Conservation (phyloP, 352 stramenopile species). For the Phytophthora citricola region DNA sequence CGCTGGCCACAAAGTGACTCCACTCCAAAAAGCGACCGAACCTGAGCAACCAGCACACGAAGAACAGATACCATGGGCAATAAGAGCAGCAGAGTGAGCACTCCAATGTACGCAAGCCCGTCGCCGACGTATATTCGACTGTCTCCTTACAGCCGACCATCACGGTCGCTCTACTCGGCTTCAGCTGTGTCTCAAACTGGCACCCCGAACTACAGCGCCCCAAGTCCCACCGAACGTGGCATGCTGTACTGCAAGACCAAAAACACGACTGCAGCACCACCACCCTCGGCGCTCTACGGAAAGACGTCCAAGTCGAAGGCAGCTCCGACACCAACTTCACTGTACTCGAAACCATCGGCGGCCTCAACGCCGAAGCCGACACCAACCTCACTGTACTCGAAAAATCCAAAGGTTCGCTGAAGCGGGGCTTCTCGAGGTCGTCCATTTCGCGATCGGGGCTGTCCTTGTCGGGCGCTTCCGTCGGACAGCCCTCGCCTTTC, state of each 20-base stretch:
- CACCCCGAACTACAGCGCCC: slow-evolving; percentile 24
- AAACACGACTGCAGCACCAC: slow-evolving; percentile 15
- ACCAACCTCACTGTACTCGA: slow-evolving; percentile 39
- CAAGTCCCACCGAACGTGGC: slow-evolving; percentile 30
- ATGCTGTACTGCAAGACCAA: slow-evolving; percentile 42
- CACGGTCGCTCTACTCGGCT: slow-evolving; percentile 32
- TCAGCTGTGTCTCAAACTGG: slow-evolving; percentile 17
- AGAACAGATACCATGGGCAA: slow-evolving; percentile 32
- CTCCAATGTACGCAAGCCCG: slow-evolving; percentile 23
- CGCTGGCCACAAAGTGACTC: slow-evolving; percentile 13
- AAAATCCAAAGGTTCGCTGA: slow-evolving; percentile 24
- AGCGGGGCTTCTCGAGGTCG: slow-evolving; percentile 30
- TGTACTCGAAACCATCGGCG: slow-evolving; percentile 34
- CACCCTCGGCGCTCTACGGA: slow-evolving; percentile 30
- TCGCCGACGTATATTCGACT: slow-evolving; percentile 27
- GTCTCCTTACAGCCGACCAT: slow-evolving; percentile 22
- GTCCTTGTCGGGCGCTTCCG: slow-evolving; percentile 24
- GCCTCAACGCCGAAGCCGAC: slow-evolving; percentile 27
- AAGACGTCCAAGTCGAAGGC: slow-evolving; percentile 30
- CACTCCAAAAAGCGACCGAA: slow-evolving; percentile 24
- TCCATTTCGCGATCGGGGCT: slow-evolving; percentile 28
- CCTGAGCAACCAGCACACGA: neutral
- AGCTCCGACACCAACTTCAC: slow-evolving; percentile 19
- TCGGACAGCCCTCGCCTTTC: slow-evolving; percentile 33
- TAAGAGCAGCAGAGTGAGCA: slow-evolving; percentile 30